Percentiles rank a stretch among this genome's conserved stretches.
phyloP scores from a whole-genome alignment of 2,329 filamentous ascomycete species.

The Talaromyces sp. region DNA sequence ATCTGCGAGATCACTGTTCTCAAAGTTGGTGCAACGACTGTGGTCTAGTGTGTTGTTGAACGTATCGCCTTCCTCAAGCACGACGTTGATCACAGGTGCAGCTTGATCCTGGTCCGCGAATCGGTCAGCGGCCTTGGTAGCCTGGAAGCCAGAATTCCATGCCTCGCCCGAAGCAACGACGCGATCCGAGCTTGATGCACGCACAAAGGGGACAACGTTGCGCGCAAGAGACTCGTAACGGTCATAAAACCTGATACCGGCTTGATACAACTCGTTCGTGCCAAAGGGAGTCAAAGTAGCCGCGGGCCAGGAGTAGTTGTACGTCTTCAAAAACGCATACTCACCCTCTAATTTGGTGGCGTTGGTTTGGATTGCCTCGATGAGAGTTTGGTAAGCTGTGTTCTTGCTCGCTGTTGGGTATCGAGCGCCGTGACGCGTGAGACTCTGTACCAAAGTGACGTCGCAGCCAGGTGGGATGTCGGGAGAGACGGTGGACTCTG shows the following conservation, averaged over 20 bases:
- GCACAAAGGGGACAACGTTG: conserved; percentile 62
- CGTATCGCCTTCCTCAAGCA: conserved; percentile 60
- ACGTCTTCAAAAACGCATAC: conserved; percentile 69
- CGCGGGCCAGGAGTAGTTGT: conserved; percentile 65
- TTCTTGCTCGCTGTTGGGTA: conserved; percentile 72
- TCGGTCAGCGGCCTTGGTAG: conserved; percentile 47
- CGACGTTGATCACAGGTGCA: conserved; percentile 57
- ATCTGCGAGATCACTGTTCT: conserved; percentile 48
- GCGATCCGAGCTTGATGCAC: conserved; percentile 64
- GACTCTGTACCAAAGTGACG: conserved; percentile 72
- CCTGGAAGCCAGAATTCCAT: conserved; percentile 71
- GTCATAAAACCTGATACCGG: conserved; percentile 70
- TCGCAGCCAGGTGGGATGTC: conserved; percentile 63
- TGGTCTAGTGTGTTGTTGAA: conserved; percentile 82
- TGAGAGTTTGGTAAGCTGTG: conserved; percentile 57
- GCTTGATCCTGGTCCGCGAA: conserved; percentile 39
- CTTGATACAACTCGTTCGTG: conserved; percentile 66
- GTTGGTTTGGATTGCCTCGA: conserved; percentile 62
- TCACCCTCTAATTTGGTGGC: conserved; percentile 55
- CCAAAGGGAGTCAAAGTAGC: conserved; percentile 69
- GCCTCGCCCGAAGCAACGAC: conserved; percentile 71
- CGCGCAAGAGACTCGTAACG: conserved; percentile 64
- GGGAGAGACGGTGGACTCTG: conserved; percentile 58
- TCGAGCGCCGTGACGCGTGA: conserved; percentile 81
- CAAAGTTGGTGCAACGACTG: conserved; percentile 67